phyloP scores from a whole-genome alignment of 2,329 filamentous ascomycete genomes.

The Zasmidium citrigriseum region DNA sequence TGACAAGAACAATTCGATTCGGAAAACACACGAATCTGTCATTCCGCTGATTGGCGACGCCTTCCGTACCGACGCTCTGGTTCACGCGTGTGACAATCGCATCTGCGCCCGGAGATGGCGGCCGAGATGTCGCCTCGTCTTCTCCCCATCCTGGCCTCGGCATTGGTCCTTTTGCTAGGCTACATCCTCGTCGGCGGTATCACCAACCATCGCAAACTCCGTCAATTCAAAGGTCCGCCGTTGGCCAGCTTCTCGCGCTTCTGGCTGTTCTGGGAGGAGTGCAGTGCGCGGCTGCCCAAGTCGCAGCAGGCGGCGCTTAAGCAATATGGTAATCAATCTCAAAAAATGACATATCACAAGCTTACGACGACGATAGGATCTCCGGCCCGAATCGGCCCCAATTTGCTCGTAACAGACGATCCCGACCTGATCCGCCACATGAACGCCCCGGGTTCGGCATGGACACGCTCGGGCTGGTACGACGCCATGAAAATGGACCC shows the following conservation, averaged over 20 bases:
- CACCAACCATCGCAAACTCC: slow-evolving; percentile 27
- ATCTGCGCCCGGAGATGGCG: not conserved
- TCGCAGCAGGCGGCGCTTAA: slow-evolving; percentile 27
- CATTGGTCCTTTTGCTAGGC: slow-evolving; percentile 13
- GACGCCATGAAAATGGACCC: slow-evolving; percentile 55
- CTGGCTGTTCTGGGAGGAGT: slow-evolving; percentile 33
- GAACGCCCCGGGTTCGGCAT: slow-evolving; percentile 39
- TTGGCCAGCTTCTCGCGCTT: slow-evolving; percentile 24
- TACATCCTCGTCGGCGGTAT: slow-evolving; percentile 22
- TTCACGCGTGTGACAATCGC: not conserved
- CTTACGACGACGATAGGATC: slow-evolving; percentile 32
- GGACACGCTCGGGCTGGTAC: slow-evolving; percentile 46
- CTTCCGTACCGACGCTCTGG: not conserved
- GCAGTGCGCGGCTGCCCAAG: slow-evolving; percentile 18
- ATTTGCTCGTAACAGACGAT: slow-evolving; percentile 52
- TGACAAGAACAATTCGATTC: too few relatives aligned
- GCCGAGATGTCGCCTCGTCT: not conserved
- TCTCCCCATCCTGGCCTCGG: not conserved
- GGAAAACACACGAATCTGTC: not conserved
- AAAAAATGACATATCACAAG: not conserved
- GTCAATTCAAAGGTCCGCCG: slow-evolving; percentile 30
- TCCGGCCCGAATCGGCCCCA: slow-evolving; percentile 50
- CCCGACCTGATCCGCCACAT: slow-evolving; percentile 50
- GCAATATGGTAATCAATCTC: slow-evolving; percentile 27
- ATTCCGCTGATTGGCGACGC: not conserved